Percentiles rank a stretch among this genome's conserved stretches.
These are phyloP conservation scores for Xylaria longipes DNA, from an alignment of 495 filamentous ascomycete genomes.

Conservation along the genomic window DNA sequence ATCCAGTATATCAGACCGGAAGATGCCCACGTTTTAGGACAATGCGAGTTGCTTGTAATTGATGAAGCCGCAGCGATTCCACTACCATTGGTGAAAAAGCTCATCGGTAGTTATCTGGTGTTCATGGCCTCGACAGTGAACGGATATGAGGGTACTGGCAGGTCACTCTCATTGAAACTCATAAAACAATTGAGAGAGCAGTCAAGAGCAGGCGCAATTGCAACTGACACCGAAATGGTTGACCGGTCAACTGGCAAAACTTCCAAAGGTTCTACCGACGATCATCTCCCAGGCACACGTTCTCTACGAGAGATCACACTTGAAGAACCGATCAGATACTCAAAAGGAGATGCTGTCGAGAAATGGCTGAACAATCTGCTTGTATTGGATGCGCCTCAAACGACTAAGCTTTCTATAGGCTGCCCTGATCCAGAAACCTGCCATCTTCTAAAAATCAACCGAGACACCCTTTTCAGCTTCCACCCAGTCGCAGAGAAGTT, in stretches of 20 bases:
- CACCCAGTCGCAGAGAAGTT: slow-evolving; percentile 97
- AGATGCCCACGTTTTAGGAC: slow-evolving; percentile 91
- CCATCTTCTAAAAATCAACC: slow-evolving; percentile 90
- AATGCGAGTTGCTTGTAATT: slow-evolving; percentile 95
- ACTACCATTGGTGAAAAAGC: slow-evolving; percentile 85
- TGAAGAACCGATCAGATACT: slow-evolving; percentile 92
- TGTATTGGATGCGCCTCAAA: slow-evolving; percentile 89
- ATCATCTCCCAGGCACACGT: slow-evolving; percentile 67
- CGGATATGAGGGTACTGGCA: slow-evolving; percentile 96
- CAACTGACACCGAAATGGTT: slow-evolving; percentile 64
- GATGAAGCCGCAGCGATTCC: slow-evolving; percentile 99
- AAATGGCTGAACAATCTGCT: slow-evolving; percentile 96
- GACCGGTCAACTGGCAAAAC: slow-evolving; percentile 75
- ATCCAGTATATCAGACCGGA: slow-evolving; percentile 98
- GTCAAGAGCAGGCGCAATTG: slow-evolving; percentile 64
- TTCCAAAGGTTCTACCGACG: slow-evolving; percentile 63
- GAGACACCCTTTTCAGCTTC: slow-evolving; percentile 97
- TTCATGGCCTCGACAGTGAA: slow-evolving; percentile 99
- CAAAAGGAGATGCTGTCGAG: slow-evolving; percentile 88
- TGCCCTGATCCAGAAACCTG: slow-evolving; percentile 91
- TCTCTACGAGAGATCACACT: slow-evolving; percentile 93
- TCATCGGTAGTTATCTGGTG: slow-evolving; percentile 97
- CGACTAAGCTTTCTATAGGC: slow-evolving; percentile 68
- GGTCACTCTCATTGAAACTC: slow-evolving; percentile 92
- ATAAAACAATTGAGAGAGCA: slow-evolving; percentile 98